phyloP scores from a whole-genome alignment of 2,329 filamentous ascomycete species.

The Fusarium coffeatum region DNA sequence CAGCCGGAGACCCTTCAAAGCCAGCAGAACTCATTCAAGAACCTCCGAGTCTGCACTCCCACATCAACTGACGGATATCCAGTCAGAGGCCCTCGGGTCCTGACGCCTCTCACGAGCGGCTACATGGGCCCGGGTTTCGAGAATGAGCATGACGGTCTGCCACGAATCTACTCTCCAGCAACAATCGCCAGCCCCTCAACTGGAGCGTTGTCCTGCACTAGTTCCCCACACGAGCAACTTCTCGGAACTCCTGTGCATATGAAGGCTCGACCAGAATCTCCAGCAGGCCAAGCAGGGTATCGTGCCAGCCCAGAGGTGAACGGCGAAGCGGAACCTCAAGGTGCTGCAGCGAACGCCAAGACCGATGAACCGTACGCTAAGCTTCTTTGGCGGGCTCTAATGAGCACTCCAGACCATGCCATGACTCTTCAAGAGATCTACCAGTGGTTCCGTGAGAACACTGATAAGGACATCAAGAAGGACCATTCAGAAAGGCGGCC shows the following conservation, averaged over 20 bases:
- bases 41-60: conserved; percentile 44
- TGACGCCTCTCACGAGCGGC: conserved; percentile 34
- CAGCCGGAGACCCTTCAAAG: conserved; percentile 36
- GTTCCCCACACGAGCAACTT: conserved; percentile 37
- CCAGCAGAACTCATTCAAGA: conserved; percentile 39
- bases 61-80: conserved; percentile 39
- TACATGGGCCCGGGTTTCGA: conserved; percentile 33
- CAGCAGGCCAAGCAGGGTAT: conserved; percentile 9
- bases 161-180: conserved; percentile 22
- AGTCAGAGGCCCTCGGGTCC: conserved; percentile 28
- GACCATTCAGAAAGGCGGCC: conserved; percentile 54
- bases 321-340: conserved; percentile 18
- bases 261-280: conserved; percentile 17
- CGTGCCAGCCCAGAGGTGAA: conserved; percentile 26
- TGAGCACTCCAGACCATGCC: conserved; percentile 71
- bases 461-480: conserved; percentile 77
- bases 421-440: conserved; percentile 91
- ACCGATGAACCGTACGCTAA: conserved; percentile 79
- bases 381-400: conserved; percentile 81
- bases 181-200: conserved; percentile 25
- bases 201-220: conserved; percentile 31
- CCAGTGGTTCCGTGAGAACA: conserved; percentile 87
- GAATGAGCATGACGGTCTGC: conserved; percentile 34
- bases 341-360: conserved; percentile 33
- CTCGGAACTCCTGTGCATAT: conserved; percentile 32